Percentiles rank a stretch among this genome's conserved stretches.
Conservation (phyloP, 2,329 filamentous ascomycete genomes). For the Colletotrichum sp. region DNA sequence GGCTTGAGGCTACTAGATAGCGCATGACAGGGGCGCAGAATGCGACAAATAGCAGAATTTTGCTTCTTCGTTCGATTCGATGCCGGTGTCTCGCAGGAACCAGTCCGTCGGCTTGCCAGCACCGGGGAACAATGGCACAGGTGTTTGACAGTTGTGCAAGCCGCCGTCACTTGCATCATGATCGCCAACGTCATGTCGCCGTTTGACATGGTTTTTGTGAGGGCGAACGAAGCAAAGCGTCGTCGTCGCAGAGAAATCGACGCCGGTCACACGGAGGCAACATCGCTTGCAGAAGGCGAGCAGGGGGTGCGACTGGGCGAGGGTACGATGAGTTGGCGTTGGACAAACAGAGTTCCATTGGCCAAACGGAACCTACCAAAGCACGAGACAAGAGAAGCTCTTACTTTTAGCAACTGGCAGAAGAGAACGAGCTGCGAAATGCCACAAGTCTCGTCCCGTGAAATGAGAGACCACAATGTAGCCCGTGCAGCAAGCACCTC, state of each 20-base stretch:
- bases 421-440: neutral
- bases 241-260: neutral
- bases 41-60: neutral
- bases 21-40: neutral
- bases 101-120: slow-evolving; percentile 1
- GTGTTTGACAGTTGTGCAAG: slow-evolving; percentile 6
- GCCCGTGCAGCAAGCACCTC: neutral
- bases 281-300: neutral
- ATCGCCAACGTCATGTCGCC: neutral
- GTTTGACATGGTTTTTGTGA: neutral
- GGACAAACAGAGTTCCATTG: neutral
- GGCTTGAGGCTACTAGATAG: slow-evolving; percentile 7
- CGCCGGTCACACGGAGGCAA: neutral
- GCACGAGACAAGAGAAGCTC: neutral
- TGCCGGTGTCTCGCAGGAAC: slow-evolving; percentile 4
- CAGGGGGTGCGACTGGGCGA: neutral
- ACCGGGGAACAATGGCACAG: slow-evolving; percentile 2
- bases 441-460: neutral
- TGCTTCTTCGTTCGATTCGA: neutral
- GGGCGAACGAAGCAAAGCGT: neutral
- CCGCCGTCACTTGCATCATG: slow-evolving; percentile 14
- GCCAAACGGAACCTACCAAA: neutral
- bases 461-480: neutral
- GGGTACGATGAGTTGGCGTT: neutral
- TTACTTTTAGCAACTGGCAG: neutral